These are phyloP conservation scores for Pleurotus ostreatus DNA, from an alignment of 768 basidiomycete genomes.

Conservation along the genomic window DNA sequence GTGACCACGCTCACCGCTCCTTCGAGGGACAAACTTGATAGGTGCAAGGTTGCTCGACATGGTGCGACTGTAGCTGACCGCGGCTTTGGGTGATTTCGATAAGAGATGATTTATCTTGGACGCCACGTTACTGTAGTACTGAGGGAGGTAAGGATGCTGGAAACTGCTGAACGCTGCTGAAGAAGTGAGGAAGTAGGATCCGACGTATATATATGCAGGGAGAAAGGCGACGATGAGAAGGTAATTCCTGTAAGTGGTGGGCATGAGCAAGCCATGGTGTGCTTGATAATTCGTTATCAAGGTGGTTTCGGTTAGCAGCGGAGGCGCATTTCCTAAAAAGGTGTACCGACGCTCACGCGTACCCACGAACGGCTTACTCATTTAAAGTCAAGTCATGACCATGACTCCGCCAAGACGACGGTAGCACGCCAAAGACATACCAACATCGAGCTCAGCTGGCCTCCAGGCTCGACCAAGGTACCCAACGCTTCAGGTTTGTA, in stretches of 20 bases:
- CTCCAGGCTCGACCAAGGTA: no score
- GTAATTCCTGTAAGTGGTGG: neutral
- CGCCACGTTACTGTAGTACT: conserved; percentile 6
- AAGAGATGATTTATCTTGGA: conserved; percentile 5
- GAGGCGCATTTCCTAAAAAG: neutral
- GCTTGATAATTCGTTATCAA: neutral
- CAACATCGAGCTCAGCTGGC: no score
- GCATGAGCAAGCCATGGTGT: conserved; percentile 1
- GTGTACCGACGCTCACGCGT: neutral
- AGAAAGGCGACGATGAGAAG: neutral
- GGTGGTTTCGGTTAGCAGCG: no score
- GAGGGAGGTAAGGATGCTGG: conserved; percentile 12
- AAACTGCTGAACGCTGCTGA: neutral
- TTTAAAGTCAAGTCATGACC: no score
- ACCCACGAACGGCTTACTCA: neutral
- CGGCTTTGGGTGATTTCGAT: neutral
- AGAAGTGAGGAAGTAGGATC: neutral
- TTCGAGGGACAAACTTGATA: conserved; percentile 46
- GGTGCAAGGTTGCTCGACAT: conserved; percentile 18
- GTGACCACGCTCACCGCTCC: conserved; percentile 61
- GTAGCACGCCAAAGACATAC: no score
- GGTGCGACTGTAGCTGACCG: neutral
- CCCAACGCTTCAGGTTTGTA: no score
- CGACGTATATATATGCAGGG: neutral
- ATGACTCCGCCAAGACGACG: no score